Conservation (phyloP, 1,139 yeast species). For the Chernovozyma aurita region DNA sequence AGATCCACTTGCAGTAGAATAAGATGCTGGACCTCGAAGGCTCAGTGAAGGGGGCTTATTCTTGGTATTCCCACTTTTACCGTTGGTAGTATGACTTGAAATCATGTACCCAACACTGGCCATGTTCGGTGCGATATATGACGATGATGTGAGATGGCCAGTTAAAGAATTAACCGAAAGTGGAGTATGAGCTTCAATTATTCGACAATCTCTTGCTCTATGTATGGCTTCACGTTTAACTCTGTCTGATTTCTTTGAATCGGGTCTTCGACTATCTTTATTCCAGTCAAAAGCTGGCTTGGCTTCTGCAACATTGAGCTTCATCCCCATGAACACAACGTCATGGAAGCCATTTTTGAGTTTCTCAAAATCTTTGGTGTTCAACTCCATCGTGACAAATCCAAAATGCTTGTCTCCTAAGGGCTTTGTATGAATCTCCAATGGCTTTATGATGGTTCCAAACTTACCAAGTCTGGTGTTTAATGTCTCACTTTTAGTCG, state of each 20-base stretch:
- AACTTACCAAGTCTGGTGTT: slow-evolving; percentile 43
- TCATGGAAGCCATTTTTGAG: slow-evolving; percentile 62
- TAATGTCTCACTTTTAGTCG: slow-evolving; percentile 39
- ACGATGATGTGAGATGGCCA: slow-evolving; percentile 11
- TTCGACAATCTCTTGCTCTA: slow-evolving; percentile 38
- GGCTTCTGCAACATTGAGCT: slow-evolving; percentile 50
- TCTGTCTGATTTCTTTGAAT: slow-evolving; percentile 25
- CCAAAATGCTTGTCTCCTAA: slow-evolving; percentile 56
- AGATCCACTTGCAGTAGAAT: slow-evolving; percentile 25
- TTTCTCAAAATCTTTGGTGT: slow-evolving; percentile 38
- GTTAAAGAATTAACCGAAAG: slow-evolving; percentile 22
- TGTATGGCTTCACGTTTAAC: slow-evolving; percentile 31
- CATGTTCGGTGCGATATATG: slow-evolving; percentile 14
- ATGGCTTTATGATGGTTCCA: slow-evolving; percentile 40
- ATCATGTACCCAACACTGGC: slow-evolving; percentile 24
- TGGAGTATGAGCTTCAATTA: slow-evolving; percentile 34
- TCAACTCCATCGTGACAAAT: slow-evolving; percentile 55
- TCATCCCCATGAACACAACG: slow-evolving; percentile 69
- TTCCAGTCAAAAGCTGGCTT: slow-evolving; percentile 37
- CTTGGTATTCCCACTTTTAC: slow-evolving; percentile 34
- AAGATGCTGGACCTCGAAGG: slow-evolving; percentile 31
- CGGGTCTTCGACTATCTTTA: slow-evolving; percentile 35
- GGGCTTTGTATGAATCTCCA: slow-evolving; percentile 50
- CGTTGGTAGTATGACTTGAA: slow-evolving; percentile 32
- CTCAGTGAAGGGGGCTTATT: slow-evolving; percentile 28